These are phyloP conservation scores for Komagataea norvegica DNA, from an alignment of 1,139 yeast species.

Conservation along the genomic window DNA sequence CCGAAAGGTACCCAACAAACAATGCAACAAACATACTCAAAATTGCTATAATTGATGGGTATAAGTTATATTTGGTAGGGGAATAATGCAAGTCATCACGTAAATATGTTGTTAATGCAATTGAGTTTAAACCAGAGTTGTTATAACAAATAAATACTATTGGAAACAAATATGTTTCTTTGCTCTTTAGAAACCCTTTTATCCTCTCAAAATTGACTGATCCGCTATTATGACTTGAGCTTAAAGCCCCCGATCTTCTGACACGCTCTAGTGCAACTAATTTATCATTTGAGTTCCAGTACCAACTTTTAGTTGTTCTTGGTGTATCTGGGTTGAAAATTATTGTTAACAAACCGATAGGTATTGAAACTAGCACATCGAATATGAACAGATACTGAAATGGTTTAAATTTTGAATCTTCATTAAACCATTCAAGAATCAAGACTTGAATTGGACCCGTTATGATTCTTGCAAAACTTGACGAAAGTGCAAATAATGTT, in stretches of 20 bases:
- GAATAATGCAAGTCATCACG: slow-evolving; percentile 11
- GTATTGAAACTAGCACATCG: slow-evolving; percentile 47
- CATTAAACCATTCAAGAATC: slow-evolving; percentile 32
- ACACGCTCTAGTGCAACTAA: slow-evolving; percentile 36
- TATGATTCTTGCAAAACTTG: slow-evolving; percentile 40
- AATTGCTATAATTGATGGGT: slow-evolving; percentile 11
- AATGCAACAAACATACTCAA: slow-evolving; percentile 12
- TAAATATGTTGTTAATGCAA: slow-evolving; percentile 11
- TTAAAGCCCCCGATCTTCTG: slow-evolving; percentile 33
- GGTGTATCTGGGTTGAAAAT: slow-evolving; percentile 41
- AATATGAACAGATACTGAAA: slow-evolving; percentile 52
- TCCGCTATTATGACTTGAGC: slow-evolving; percentile 33
- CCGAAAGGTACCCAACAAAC: slow-evolving; percentile 10
- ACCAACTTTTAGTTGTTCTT: slow-evolving; percentile 36
- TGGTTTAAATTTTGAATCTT: slow-evolving; percentile 33
- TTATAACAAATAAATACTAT: slow-evolving; percentile 13
- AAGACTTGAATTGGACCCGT: slow-evolving; percentile 46
- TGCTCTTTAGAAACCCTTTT: slow-evolving; percentile 29
- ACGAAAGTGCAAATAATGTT: slow-evolving; percentile 44
- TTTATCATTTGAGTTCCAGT: slow-evolving; percentile 32
- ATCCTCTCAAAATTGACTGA: slow-evolving; percentile 35
- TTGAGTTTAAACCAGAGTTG: slow-evolving; percentile 9
- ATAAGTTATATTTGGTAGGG: slow-evolving; percentile 7
- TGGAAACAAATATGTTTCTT: slow-evolving; percentile 39
- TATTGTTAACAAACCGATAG: slow-evolving; percentile 41